A percentile compares a stretch with the other conserved stretches of the same genome.
Conservation (phyloP, 2,329 filamentous ascomycete species). For the Xylaria digitata region DNA sequence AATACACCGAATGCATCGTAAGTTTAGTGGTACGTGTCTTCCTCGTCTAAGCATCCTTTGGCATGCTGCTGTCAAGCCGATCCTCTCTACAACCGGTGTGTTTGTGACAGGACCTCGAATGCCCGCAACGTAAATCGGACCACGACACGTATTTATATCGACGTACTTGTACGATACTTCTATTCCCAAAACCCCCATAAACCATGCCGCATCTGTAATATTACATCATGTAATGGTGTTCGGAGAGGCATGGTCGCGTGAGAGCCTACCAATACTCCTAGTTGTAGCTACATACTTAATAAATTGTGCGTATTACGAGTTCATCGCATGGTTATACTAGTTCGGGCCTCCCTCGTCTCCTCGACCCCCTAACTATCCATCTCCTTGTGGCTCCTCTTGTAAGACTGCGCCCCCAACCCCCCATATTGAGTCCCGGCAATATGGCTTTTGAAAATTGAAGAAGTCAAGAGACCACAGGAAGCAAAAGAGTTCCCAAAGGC, state of each 20-base stretch:
- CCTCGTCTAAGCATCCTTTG: background rate
- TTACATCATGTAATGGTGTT: no score
- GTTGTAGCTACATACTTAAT: background rate
- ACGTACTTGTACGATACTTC: background rate
- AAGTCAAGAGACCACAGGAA: background rate
- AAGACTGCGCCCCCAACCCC: background rate
- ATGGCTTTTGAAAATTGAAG: background rate
- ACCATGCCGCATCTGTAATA: conserved; percentile 3
- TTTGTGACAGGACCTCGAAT: background rate
- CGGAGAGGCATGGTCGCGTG: background rate
- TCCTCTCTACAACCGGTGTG: background rate
- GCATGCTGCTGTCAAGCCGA: background rate
- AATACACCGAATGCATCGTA: background rate
- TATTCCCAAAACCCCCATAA: background rate
- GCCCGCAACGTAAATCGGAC: background rate
- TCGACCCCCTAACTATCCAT: no score
- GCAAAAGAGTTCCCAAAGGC: background rate
- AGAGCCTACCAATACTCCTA: background rate
- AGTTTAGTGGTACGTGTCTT: background rate
- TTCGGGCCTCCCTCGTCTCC: background rate
- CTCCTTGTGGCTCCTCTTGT: background rate
- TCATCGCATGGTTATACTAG: background rate
- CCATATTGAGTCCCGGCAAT: background rate
- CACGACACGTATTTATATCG: background rate
- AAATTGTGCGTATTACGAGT: background rate